These are phyloP conservation scores for Macrophomina phaseolina DNA, from an alignment of 2,329 filamentous ascomycete genomes.

Conservation along the genomic window DNA sequence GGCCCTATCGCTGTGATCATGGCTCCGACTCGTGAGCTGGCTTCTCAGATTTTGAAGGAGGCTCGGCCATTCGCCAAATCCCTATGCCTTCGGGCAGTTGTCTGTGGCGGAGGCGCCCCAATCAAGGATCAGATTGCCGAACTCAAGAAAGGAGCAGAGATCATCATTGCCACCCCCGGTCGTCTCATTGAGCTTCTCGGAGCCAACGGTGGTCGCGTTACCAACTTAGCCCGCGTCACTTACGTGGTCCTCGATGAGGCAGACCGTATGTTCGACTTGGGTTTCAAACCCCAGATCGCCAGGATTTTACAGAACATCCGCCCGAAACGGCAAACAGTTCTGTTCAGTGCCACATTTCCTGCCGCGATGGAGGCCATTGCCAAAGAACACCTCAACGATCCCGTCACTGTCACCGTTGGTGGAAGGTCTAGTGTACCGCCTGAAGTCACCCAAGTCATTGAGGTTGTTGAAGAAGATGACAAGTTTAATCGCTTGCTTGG, in stretches of 20 bases:
- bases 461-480: constrained; percentile 75
- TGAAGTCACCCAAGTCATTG: constrained; percentile 88
- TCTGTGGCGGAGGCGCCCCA: constrained; percentile 91
- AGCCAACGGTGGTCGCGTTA: constrained; percentile 92
- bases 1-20: constrained; percentile 89
- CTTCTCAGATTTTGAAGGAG: constrained; percentile 91
- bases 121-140: constrained; percentile 98
- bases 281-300: constrained; percentile 97
- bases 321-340: constrained; percentile 88
- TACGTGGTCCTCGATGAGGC: constrained; percentile 97
- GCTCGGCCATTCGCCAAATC: constrained; percentile 93
- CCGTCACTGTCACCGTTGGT: constrained; percentile 91
- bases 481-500: constrained; percentile 88
- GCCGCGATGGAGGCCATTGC: constrained; percentile 89
- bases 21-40: constrained; percentile 92
- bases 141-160: constrained; percentile 91
- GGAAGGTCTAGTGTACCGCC: constrained; percentile 73
- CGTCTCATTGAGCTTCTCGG: constrained; percentile 94
- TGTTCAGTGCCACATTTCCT: constrained; percentile 97
- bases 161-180: constrained; percentile 90
- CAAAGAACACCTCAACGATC: constrained; percentile 83
- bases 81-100: constrained; percentile 82
- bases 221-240: constrained; percentile 84
- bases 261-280: constrained; percentile 99
- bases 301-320: constrained; percentile 93